Evolutionary conservation across 139 green algal genomes (phyloP).

Genomic region (Eudorina sp.): DNA sequence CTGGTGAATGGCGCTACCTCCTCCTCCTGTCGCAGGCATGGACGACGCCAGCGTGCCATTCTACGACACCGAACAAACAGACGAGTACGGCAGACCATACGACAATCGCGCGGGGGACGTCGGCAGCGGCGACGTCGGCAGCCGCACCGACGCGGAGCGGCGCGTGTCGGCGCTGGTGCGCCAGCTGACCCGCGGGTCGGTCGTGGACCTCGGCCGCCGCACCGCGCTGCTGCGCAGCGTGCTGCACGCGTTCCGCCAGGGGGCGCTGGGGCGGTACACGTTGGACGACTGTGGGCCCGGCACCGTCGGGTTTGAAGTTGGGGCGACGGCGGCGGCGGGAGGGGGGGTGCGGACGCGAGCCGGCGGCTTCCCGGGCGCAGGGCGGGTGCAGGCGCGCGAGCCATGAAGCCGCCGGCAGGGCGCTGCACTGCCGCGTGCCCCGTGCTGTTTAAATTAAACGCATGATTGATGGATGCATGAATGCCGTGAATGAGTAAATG

Average conservation of each 20-base stretch:
- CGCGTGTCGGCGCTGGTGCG: slow-evolving; percentile 12
- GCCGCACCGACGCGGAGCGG: slow-evolving; percentile 1
- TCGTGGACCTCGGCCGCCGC: slow-evolving; percentile 21
- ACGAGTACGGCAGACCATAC: background rate
- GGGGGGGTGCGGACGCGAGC: background rate
- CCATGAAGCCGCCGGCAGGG: too few relatives aligned
- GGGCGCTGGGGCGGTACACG: slow-evolving; percentile 46
- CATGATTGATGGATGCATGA: too few relatives aligned
- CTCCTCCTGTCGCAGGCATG: background rate
- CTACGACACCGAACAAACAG: background rate
- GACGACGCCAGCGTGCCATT: background rate
- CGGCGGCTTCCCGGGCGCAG: background rate
- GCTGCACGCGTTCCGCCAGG: slow-evolving; percentile 41
- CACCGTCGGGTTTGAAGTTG: too few relatives aligned
- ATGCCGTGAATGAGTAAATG: too few relatives aligned
- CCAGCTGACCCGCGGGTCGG: slow-evolving; percentile 19
- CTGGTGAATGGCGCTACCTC: too few relatives aligned
- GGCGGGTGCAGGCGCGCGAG: too few relatives aligned
- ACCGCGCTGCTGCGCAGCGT: slow-evolving; percentile 16
- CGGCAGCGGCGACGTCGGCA: background rate
- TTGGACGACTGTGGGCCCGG: slow-evolving; percentile 45
- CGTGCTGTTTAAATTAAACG: too few relatives aligned
- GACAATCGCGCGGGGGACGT: background rate
- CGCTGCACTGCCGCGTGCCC: too few relatives aligned
- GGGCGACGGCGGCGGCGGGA: background rate